These are phyloP conservation scores for Trametes villosa DNA, from an alignment of 768 basidiomycete genomes.

Conservation along the genomic window DNA sequence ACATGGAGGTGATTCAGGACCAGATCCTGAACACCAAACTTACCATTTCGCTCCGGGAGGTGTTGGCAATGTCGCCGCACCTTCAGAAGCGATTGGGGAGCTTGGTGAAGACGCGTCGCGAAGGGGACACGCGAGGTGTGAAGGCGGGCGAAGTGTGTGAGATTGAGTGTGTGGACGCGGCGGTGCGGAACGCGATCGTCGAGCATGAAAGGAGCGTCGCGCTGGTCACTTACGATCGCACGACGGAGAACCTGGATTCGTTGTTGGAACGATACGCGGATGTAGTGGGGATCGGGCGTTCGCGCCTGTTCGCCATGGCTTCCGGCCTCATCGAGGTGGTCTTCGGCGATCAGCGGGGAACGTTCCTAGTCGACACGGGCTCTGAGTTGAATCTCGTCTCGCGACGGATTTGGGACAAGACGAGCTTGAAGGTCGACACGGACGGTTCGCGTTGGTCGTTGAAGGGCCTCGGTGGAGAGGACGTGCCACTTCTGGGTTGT, in stretches of 20 bases:
- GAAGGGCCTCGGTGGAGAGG: constrained; percentile 29
- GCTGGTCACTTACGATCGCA: not conserved
- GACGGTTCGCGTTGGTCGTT: constrained; percentile 34
- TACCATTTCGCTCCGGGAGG: not conserved
- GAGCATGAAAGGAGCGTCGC: not conserved
- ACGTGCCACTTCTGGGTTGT: constrained; percentile 25
- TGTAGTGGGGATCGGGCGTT: not conserved
- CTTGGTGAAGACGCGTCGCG: not conserved
- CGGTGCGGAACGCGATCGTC: not conserved
- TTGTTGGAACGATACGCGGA: not conserved
- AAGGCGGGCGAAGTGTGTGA: not conserved
- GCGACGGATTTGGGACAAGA: not conserved
- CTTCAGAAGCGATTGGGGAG: not conserved
- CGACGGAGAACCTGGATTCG: not conserved
- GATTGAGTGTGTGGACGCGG: not conserved
- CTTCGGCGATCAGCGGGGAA: constrained; percentile 14
- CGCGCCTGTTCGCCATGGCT: too few relatives aligned
- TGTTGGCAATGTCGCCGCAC: not conserved
- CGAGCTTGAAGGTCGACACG: constrained; percentile 20
- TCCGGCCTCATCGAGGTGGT: not conserved
- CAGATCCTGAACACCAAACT: not conserved
- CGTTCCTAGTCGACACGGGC: constrained; percentile 30
- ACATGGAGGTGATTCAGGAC: not conserved
- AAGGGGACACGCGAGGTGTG: not conserved
- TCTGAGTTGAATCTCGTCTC: constrained; percentile 34